Evolutionary conservation across 2,329 filamentous ascomycete species (phyloP).

Genomic region (Penicillium verrucosum): DNA sequence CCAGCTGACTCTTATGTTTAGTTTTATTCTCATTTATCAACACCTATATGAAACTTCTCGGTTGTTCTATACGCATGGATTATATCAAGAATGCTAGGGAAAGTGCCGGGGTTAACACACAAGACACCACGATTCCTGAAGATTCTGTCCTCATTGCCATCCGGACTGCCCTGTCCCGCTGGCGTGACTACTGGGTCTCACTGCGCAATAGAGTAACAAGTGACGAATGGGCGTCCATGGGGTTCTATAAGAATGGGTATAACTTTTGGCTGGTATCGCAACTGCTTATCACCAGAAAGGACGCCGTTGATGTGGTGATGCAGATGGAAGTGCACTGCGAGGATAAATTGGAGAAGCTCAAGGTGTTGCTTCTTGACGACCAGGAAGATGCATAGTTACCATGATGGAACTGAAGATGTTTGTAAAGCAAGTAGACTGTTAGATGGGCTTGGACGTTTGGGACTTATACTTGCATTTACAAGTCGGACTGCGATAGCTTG

Average conservation of each 20-base stretch:
- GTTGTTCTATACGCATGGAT: conserved; percentile 25
- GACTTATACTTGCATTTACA: background rate
- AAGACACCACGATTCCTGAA: conserved; percentile 24
- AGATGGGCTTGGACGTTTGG: background rate
- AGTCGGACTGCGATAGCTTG: background rate
- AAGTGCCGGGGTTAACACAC: background rate
- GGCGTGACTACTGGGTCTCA: conserved; percentile 39
- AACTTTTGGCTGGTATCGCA: conserved; percentile 45
- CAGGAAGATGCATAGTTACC: conserved; percentile 11
- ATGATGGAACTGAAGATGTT: too few relatives aligned
- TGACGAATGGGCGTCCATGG: conserved; percentile 41
- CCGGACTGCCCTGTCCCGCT: conserved; percentile 35
- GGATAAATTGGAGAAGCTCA: conserved; percentile 43
- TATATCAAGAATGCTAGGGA: conserved; percentile 10
- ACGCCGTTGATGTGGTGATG: conserved; percentile 44
- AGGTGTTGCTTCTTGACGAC: conserved; percentile 39
- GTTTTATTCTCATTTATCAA: conserved; percentile 43
- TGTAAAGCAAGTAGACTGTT: background rate
- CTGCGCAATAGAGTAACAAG: conserved; percentile 31
- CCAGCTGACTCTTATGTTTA: conserved; percentile 15
- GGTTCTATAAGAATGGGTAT: conserved; percentile 43
- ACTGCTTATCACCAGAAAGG: conserved; percentile 41
- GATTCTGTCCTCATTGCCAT: conserved; percentile 33
- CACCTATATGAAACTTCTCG: conserved; percentile 39
- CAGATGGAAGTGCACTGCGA: conserved; percentile 46